Conservation (phyloP, 1,139 yeast genomes). For the Keqinozyma sinolaborantium region DNA sequence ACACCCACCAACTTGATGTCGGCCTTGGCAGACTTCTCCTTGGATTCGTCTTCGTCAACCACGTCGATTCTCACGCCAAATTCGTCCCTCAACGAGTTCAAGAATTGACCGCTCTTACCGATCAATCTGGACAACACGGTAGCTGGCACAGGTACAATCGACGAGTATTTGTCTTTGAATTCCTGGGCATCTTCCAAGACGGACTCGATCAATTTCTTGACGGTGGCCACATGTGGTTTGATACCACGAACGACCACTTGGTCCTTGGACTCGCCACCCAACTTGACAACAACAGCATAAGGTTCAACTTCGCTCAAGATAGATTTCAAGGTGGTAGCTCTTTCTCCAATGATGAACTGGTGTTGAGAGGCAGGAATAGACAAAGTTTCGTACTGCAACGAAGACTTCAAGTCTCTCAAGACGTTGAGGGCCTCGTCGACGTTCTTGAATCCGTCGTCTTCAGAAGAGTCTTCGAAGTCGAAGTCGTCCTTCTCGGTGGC, state of each 20-base stretch:
- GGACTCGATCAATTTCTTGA: conserved; percentile 49
- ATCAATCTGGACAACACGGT: conserved; percentile 73
- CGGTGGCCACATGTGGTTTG: conserved; percentile 50
- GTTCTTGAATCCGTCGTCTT: conserved; percentile 32
- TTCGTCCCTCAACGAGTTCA: conserved; percentile 70
- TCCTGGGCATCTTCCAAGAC: conserved; percentile 64
- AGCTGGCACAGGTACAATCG: conserved; percentile 55
- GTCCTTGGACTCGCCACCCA: conserved; percentile 42
- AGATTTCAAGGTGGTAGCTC: conserved; percentile 52
- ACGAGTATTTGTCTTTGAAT: conserved; percentile 54
- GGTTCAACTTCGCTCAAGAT: conserved; percentile 39
- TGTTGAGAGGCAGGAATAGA: conserved; percentile 56
- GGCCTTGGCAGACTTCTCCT: conserved; percentile 43
- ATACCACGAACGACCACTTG: conserved; percentile 65
- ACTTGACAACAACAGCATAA: conserved; percentile 36
- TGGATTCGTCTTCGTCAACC: conserved; percentile 21
- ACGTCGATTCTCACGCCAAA: conserved; percentile 79
- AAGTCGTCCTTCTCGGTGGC: conserved; percentile 31
- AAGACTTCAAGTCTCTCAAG: conserved; percentile 57
- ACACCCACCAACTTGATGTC: conserved; percentile 69
- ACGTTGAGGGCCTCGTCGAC: conserved; percentile 50
- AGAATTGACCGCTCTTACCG: conserved; percentile 82
- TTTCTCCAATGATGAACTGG: conserved; percentile 54
- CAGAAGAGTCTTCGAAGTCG: conserved; percentile 24
- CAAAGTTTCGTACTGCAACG: conserved; percentile 51